Base-by-base conservation (phyloP, 73 alveolate genomes). In the Stentor coeruleus region DNA sequence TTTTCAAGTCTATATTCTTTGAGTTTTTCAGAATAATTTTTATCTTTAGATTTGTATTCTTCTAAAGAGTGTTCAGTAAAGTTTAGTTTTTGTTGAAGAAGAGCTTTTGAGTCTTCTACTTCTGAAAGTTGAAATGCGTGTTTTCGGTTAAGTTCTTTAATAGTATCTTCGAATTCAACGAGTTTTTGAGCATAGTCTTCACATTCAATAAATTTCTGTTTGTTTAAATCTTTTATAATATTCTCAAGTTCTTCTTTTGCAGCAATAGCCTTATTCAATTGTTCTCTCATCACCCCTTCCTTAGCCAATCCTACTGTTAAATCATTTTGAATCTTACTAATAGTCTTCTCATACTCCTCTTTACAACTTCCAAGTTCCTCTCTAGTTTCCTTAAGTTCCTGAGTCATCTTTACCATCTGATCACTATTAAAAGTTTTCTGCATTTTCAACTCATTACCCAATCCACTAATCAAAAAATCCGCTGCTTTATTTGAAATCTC, bases 241-340 rank as follows among this genome's bases (percentile, higher is more conserved):
- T 84, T 82, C 36, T 88, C 95, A 2, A 84, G 36, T 66, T 86
- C 39, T 30, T 92, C 93, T 82, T 92, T 90, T 85, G 92, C 96
- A 58, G 84, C 74, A 73, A 88, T 77, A 4, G 84, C 74, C n/a
- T 81, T 81, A 15, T 88, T 90, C 41, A 94, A 77, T 15, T 83
- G 88, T 59, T 94, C 97, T 84, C 93, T 84, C 35, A 92, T 74
- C 60, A 85, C 91, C 58, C 93, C 82, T 81, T 90, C 94, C 37
- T 91, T 89, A 33, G 93, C 92, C 77, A 85, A 83, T 39, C 84
- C 84, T 55, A 91, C 96, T 57, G 95, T 91, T 77, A 90, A 91
- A 74, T 96, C 95, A 59, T 41, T 84, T 88, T 90, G 90, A 33
- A 91, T 76, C 39, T 82, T 28, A 59, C 91, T 72, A 40, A 82